Evolutionary conservation across 139 green algal species (phyloP).

Genomic region (Mesotaenium endlicherianum): DNA sequence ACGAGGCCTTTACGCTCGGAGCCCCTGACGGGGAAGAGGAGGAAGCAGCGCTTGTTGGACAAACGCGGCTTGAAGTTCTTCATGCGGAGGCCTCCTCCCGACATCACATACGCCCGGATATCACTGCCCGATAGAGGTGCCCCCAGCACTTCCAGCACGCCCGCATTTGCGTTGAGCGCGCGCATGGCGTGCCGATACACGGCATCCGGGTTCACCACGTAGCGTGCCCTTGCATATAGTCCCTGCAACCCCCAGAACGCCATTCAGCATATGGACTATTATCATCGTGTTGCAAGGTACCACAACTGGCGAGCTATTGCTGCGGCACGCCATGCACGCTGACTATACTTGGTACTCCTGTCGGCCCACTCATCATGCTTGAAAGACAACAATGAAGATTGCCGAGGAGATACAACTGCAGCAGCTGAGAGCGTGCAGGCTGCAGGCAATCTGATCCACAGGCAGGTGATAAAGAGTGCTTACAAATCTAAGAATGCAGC

Average conservation of each 20-base stretch:
- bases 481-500: neutral
- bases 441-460: neutral
- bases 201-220: conserved; percentile 48
- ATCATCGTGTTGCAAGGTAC: no score
- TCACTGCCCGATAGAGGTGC: conserved; percentile 48
- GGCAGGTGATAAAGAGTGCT: neutral
- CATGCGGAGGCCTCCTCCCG: conserved; percentile 48
- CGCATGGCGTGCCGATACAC: conserved; percentile 54
- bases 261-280: no score
- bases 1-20: conserved; percentile 49
- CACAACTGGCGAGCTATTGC: no score
- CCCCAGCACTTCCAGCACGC: conserved; percentile 56
- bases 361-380: no score
- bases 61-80: conserved; percentile 24
- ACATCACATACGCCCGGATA: conserved; percentile 56
- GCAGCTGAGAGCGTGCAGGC: no score
- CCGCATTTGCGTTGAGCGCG: conserved; percentile 35
- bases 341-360: no score
- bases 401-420: no score
- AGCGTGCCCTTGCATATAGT: conserved; percentile 21
- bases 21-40: conserved; percentile 55
- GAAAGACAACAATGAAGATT: no score
- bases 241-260: conserved; percentile 13
- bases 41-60: conserved; percentile 30
- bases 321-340: no score